Base-by-base conservation (phyloP, 805 yeast genomes). In the Lachancea quebecensis region DNA sequence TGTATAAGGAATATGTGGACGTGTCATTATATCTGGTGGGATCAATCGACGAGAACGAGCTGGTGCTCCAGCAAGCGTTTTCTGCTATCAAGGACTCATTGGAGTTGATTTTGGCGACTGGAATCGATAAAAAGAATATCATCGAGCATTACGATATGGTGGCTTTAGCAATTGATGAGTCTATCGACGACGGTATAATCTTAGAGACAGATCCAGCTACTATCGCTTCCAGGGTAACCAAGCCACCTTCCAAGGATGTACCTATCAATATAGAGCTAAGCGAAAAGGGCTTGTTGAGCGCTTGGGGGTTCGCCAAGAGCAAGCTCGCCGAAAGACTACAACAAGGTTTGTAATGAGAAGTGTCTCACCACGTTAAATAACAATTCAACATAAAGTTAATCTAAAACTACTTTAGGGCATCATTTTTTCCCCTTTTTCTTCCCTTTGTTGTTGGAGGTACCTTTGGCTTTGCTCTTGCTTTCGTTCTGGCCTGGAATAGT, bases 131-230 rank as follows among this genome's bases (percentile, higher is more conserved):
- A 63, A 74, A 81, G 53, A 77, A 90, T 2, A 69, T 91, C 38
- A 76, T 81, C 56, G 95, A 86, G 52, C 78, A 82, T 62, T 93
- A 83, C 62, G 99, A 93, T 66, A 73, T 86, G 72, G 83, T 89
- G 33, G 73, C 87, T 37, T 74, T 93, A 63, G 86, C 95, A 3
- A 77, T 90, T 37, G 99, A 93, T 65, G 98, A 93, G 67, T 76
- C 95, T 9, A 73, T 93, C 41, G 99, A 93, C 62, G 95, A 90
- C 61, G 99, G 98, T 35, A 79, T 93, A 51, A 80, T 93, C 46
- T 74, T 93, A 54, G 97, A 93, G 65, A 83, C 89, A 25, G 97
- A 93, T 58, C 81, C 95, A 4, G 78, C 83, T 31, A 80, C 86
- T 35, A 85, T 93, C 55, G 90, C 91, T 2, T 78, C 95, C 12